A percentile compares a stretch with the other conserved stretches of the same genome.
phyloP scores from a whole-genome alignment of 495 filamentous ascomycete genomes.

The Jackrogersella multiformis region DNA sequence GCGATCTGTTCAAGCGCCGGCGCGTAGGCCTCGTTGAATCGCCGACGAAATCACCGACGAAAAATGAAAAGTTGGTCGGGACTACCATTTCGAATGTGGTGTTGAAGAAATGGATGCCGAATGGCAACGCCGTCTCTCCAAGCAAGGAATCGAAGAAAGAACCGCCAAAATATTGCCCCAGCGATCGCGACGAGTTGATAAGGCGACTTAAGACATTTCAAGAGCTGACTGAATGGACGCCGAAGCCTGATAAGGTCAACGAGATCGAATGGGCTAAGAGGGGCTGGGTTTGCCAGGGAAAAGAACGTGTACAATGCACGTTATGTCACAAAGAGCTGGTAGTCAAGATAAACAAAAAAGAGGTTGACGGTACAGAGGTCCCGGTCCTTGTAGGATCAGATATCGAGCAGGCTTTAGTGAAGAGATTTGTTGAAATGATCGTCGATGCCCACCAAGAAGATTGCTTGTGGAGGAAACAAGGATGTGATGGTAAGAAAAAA shows the following conservation, averaged over 20 bases:
- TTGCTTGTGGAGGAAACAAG: slow-evolving; percentile 86
- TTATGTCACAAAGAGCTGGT: slow-evolving; percentile 84
- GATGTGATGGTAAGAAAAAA: slow-evolving; percentile 75
- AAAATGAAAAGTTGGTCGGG: slow-evolving; percentile 25
- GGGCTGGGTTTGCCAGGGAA: slow-evolving; percentile 87
- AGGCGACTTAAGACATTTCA: slow-evolving; percentile 85
- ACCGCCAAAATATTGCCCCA: slow-evolving; percentile 76
- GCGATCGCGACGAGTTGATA: slow-evolving; percentile 84
- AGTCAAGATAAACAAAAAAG: slow-evolving; percentile 77
- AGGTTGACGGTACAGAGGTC: slow-evolving; percentile 71
- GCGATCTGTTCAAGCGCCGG: slow-evolving; percentile 59
- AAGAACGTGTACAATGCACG: slow-evolving; percentile 82
- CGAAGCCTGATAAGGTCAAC: slow-evolving; percentile 80
- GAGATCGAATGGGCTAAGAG: slow-evolving; percentile 96
- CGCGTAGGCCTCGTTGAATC: slow-evolving; percentile 49
- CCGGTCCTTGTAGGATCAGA: slow-evolving; percentile 56
- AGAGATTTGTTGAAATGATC: slow-evolving; percentile 76
- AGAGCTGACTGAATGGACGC: slow-evolving; percentile 87
- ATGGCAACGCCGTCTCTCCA: slow-evolving; percentile 17
- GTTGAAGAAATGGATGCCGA: slow-evolving; percentile 53
- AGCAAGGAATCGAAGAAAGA: slow-evolving; percentile 33
- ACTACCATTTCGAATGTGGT: slow-evolving; percentile 54
- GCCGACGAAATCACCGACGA: slow-evolving; percentile 33
- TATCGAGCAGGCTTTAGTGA: slow-evolving; percentile 75
- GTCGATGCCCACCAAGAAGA: slow-evolving; percentile 79